Conservation (phyloP, 2,329 filamentous ascomycete species). For the Phialocephala subalpina region DNA sequence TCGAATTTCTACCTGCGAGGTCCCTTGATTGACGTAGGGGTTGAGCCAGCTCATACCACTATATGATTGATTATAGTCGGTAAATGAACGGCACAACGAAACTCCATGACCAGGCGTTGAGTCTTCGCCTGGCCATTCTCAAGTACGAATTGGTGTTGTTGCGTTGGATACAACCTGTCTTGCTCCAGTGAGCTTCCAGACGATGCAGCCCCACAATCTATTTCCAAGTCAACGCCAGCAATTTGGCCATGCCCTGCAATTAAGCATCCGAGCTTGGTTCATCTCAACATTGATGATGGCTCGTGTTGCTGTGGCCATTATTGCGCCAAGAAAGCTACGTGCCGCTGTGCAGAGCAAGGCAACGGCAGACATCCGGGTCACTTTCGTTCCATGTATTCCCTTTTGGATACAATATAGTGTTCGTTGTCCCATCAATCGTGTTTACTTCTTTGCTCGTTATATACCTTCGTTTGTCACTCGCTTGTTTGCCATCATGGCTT, state of each 20-base stretch:
- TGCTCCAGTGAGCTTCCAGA: not conserved
- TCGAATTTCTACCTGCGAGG: not conserved
- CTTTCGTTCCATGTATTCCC: not conserved
- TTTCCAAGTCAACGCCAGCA: not conserved
- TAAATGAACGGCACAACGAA: not conserved
- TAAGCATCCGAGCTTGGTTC: not conserved
- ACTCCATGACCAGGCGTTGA: not conserved
- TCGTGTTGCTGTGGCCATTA: conserved; percentile 1
- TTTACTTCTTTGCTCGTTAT: not conserved
- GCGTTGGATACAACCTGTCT: not conserved
- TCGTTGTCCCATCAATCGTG: conserved; percentile 5
- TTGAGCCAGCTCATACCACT: conserved; percentile 1
- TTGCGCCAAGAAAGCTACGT: not conserved
- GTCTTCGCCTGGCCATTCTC: not conserved
- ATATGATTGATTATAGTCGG: not conserved
- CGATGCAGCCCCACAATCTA: not conserved
- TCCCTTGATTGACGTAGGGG: conserved; percentile 1
- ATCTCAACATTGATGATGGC: not conserved
- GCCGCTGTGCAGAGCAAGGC: not conserved
- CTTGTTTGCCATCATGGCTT: conserved; percentile 13
- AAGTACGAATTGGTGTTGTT: not conserved
- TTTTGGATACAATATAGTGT: not conserved
- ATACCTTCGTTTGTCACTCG: conserved; percentile 16
- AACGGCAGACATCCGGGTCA: not conserved
- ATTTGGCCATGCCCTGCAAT: not conserved